A percentile compares a stretch with the other conserved stretches of the same genome.
phyloP scores from a whole-genome alignment of 2,329 filamentous ascomycete species.

The Dichotomopilus funicola region DNA sequence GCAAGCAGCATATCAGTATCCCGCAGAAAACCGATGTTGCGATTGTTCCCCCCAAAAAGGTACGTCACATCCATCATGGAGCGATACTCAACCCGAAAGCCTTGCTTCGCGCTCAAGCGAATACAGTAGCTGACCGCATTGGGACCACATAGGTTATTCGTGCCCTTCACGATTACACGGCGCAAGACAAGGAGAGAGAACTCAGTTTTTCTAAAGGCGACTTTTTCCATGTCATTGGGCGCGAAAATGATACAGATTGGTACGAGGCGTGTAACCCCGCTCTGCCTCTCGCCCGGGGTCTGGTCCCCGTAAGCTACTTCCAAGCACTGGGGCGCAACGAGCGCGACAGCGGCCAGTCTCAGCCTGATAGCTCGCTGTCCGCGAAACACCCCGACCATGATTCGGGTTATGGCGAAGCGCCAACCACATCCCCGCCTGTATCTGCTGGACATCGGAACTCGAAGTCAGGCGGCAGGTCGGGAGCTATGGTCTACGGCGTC shows the following conservation, averaged over 20 bases:
- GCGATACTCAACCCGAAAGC: no score
- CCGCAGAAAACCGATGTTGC: conserved; percentile 79
- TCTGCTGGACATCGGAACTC: conserved; percentile 41
- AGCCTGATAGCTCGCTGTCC: conserved; percentile 44
- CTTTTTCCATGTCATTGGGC: conserved; percentile 95
- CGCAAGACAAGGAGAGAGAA: conserved; percentile 62
- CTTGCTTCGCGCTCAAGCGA: no score
- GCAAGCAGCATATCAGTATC: conserved; percentile 67
- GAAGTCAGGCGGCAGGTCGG: conserved; percentile 46
- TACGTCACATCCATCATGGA: conserved; percentile 36
- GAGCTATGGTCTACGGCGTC: conserved; percentile 91
- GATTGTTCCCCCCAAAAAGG: conserved; percentile 90
- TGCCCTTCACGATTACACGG: conserved; percentile 88
- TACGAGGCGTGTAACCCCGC: conserved; percentile 97
- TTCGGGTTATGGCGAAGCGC: conserved; percentile 72
- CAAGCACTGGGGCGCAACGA: conserved; percentile 88
- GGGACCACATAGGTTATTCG: conserved; percentile 70
- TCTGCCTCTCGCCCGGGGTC: conserved; percentile 75
- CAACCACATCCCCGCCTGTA: conserved; percentile 30
- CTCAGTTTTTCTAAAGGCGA: conserved; percentile 90
- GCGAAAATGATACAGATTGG: conserved; percentile 92
- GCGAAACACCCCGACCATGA: conserved; percentile 71
- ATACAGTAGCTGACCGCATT: conserved; percentile 18
- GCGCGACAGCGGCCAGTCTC: conserved; percentile 73
- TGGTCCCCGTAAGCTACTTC: conserved; percentile 92